These are phyloP conservation scores for Ilyonectria robusta DNA, from an alignment of 2,329 filamentous ascomycete genomes.

Conservation along the genomic window DNA sequence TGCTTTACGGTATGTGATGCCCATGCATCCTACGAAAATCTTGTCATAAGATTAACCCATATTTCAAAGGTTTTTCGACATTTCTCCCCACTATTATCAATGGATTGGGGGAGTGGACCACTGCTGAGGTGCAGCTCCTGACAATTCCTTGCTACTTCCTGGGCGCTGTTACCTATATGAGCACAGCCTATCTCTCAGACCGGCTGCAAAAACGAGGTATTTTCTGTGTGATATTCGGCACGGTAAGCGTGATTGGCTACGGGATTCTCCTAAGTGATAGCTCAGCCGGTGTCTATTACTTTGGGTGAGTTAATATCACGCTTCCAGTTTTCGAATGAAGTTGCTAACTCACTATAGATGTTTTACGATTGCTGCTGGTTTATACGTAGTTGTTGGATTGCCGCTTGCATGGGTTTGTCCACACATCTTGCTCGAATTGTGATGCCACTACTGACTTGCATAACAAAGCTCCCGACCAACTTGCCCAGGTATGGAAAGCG, in stretches of 20 bases:
- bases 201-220: conserved; percentile 68
- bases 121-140: conserved; percentile 68
- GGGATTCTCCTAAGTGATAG: conserved; percentile 59
- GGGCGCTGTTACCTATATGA: conserved; percentile 72
- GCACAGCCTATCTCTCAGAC: conserved; percentile 71
- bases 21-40: too few relatives aligned
- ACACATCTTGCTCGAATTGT: too few relatives aligned
- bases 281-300: too few relatives aligned
- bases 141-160: conserved; percentile 77
- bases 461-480: too few relatives aligned
- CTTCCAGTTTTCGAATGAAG: too few relatives aligned
- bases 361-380: too few relatives aligned
- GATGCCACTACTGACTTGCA: too few relatives aligned
- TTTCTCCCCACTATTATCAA: conserved; percentile 78
- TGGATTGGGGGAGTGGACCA: conserved; percentile 64
- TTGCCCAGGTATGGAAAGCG: neutral
- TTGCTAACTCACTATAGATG: too few relatives aligned
- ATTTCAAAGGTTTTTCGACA: conserved; percentile 60
- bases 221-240: conserved; percentile 66
- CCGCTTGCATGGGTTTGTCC: too few relatives aligned
- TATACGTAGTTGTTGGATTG: too few relatives aligned
- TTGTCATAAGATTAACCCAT: too few relatives aligned
- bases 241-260: conserved; percentile 69
- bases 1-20: conserved; percentile 64
- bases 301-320: too few relatives aligned